These are phyloP conservation scores for Diaporthe ilicicola DNA, from an alignment of 2,329 filamentous ascomycete genomes.

Conservation along the genomic window DNA sequence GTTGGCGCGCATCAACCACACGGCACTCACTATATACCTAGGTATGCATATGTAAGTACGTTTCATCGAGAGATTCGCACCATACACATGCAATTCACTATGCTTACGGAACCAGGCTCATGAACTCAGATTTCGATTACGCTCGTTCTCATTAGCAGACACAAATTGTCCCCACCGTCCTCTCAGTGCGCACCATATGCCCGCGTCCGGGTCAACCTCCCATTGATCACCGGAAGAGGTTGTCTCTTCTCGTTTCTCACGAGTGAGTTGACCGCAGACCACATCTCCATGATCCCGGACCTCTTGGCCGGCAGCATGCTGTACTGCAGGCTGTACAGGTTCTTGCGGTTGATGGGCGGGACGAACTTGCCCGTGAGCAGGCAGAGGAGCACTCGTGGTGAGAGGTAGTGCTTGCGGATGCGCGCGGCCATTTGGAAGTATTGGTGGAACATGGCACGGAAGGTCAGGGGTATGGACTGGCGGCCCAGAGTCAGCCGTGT, in stretches of 20 bases:
- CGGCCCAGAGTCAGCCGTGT: background rate
- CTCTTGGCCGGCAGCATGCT: constrained; percentile 91
- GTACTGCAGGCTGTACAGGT: constrained; percentile 95
- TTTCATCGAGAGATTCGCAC: background rate
- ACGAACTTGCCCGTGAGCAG: constrained; percentile 92
- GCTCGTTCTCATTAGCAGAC: background rate
- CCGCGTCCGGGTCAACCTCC: constrained; percentile 34
- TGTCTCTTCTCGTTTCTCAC: constrained; percentile 54
- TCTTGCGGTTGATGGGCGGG: constrained; percentile 92
- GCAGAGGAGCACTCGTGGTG: constrained; percentile 85
- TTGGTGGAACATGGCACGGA: constrained; percentile 95
- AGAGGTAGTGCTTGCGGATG: constrained; percentile 94
- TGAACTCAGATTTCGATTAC: background rate
- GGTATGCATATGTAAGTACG: no score
- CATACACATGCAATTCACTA: background rate
- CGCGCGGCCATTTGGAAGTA: constrained; percentile 95
- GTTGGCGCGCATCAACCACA: no score
- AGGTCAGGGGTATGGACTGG: constrained; percentile 86
- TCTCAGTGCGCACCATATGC: constrained; percentile 30
- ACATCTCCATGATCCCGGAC: constrained; percentile 85
- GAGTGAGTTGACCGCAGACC: constrained; percentile 72
- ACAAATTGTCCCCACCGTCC: no score
- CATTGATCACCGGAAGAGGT: constrained; percentile 47
- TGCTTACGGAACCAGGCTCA: background rate
- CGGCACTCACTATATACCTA: no score